Conservation (phyloP, 169 alveolate genomes). For the Eimeria brunetti region DNA sequence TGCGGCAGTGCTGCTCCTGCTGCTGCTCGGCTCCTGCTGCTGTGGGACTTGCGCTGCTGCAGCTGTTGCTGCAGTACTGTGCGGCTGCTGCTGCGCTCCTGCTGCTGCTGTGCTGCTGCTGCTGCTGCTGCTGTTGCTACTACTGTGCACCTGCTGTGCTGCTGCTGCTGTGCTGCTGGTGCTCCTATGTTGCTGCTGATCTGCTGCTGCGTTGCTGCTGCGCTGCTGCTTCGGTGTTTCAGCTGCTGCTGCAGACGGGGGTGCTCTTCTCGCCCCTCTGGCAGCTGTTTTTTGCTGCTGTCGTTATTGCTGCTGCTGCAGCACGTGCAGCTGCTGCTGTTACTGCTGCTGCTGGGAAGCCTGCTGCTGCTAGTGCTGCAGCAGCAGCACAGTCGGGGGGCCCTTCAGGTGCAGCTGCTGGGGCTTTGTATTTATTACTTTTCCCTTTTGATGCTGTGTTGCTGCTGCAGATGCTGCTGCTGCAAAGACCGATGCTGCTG, state of each 20-base stretch:
- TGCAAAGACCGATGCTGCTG: background rate
- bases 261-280: background rate
- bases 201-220: slow-evolving; percentile 96
- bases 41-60: background rate
- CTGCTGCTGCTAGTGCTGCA: slow-evolving; percentile 39
- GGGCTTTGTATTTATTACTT: too few relatives aligned
- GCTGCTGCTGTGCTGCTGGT: background rate
- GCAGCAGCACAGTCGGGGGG: too few relatives aligned
- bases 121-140: background rate
- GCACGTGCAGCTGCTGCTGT: background rate
- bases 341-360: slow-evolving; percentile 1
- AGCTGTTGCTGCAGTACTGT: background rate
- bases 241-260: background rate
- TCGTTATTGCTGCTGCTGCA: background rate
- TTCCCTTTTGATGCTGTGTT: too few relatives aligned
- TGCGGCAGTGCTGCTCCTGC: background rate
- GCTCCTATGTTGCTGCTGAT: background rate
- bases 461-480: background rate
- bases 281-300: background rate
- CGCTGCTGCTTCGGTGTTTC: too few relatives aligned
- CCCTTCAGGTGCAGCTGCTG: slow-evolving; percentile 38
- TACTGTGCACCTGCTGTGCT: background rate
- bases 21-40: background rate
- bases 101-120: background rate
- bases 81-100: background rate